Base-by-base conservation (phyloP, 2,329 filamentous ascomycete species). In the Volutella citrinella region DNA sequence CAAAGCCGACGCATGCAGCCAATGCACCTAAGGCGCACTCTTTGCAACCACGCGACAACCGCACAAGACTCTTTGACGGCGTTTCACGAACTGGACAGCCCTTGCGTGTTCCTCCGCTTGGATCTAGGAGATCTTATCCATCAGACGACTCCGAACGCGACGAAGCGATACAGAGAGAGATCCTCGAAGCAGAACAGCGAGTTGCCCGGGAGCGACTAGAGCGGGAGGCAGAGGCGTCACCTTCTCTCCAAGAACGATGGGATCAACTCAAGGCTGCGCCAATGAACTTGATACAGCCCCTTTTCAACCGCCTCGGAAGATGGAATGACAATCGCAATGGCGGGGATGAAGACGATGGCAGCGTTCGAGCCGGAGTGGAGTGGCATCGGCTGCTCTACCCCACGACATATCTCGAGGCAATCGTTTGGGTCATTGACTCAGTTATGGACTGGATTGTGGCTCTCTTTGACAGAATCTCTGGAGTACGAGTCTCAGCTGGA, bases 341-440 rank as follows among this genome's bases (percentile, higher is more conserved):
- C 19, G 28, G 40, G 2, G 30, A 38, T 1, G 36, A 46, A 4
- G 34, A 28, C 8, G n/a, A n/a, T n/a, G n/a, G n/a, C n/a, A n/a
- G n/a, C n/a, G n/a, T n/a, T n/a, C n/a, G n/a, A n/a, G n/a, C n/a
- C n/a, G n/a, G n/a, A n/a, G n/a, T n/a, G n/a, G n/a, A n/a, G n/a
- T n/a, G n/a, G n/a, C n/a, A 48, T 42, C 46, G 47, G 13, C 38
- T 61, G 4, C 29, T 60, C 5, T 51, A 60, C 18, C 61, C 60
- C 1, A 43, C 50, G 35, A 60, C 56, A 6, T 63, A 63, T 19
- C 6, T 61, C 2, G 34, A 51, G 13, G 42, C 45, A 5, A 10
- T 56, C 12, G 38, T 36, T 12, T 57, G 53, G 52, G 7, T 51
- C 6, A 23, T 54, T 11, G 45, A 49, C 12, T 29, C 25, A 12